Percentiles rank a stretch among this genome's conserved stretches.
These are phyloP conservation scores for Tetrahymena elliotti DNA, from an alignment of 73 alveolate genomes.

Conservation along the genomic window DNA sequence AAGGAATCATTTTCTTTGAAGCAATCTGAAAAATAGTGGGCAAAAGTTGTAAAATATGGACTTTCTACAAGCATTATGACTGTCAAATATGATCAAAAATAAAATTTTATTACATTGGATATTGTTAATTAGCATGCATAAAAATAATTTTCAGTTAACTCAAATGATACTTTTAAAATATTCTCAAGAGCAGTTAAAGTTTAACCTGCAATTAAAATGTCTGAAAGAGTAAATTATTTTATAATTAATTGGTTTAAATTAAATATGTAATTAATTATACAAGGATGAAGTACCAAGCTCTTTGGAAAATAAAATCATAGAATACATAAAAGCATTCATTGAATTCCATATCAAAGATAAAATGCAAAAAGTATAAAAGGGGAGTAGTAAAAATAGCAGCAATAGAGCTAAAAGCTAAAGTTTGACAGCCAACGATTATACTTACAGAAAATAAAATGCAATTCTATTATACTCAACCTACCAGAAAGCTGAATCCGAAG, in stretches of 20 bases:
- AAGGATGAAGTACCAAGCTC: background rate
- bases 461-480: background rate
- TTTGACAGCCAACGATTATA: background rate
- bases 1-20: background rate
- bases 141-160: background rate
- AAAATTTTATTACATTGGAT: background rate
- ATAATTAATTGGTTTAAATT: background rate
- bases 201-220: background rate
- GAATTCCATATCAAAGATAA: background rate
- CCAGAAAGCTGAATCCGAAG: background rate
- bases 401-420: background rate
- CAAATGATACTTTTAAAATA: background rate
- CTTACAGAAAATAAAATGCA: background rate
- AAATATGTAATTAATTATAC: too few species aligned
- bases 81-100: background rate
- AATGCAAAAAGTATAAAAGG: background rate
- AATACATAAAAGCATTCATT: background rate
- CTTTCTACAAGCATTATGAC: background rate
- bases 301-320: background rate
- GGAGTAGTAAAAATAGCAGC: background rate
- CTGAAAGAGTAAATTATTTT: background rate
- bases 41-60: background rate
- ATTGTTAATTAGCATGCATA: background rate
- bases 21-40: background rate
- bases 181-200: background rate